A percentile compares a stretch with the other conserved stretches of the same genome.
phyloP scores from a whole-genome alignment of 1,284 basidiomycete species.

The Tremellales sp. region DNA sequence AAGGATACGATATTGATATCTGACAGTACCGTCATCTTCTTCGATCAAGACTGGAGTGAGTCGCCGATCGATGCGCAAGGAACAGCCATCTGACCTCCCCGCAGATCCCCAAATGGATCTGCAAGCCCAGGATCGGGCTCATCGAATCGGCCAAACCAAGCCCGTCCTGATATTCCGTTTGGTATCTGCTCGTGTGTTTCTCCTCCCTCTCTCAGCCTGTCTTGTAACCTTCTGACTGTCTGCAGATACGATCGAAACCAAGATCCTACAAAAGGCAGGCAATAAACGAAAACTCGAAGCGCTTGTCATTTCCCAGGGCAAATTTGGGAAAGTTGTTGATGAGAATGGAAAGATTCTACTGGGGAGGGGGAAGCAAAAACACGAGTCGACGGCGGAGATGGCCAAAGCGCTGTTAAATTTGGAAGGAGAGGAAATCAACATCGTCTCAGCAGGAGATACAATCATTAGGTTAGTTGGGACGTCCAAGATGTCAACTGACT shows the following conservation, averaged over 20 bases:
- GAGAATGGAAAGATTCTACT: slow-evolving; percentile 55
- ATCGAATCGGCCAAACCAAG: slow-evolving; percentile 88
- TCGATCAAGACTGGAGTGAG: slow-evolving; percentile 89
- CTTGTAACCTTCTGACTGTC: neutral
- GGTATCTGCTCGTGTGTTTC: slow-evolving; percentile 58
- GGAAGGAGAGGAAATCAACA: slow-evolving; percentile 82
- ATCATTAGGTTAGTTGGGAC: slow-evolving; percentile 57
- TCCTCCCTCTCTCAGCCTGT: neutral
- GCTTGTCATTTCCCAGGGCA: slow-evolving; percentile 87
- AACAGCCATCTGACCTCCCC: neutral
- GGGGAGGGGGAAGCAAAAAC: slow-evolving; percentile 47
- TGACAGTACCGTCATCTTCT: slow-evolving; percentile 74
- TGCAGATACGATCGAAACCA: slow-evolving; percentile 76
- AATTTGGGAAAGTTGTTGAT: slow-evolving; percentile 61
- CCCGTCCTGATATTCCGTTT: slow-evolving; percentile 86
- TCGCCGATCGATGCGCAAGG: slow-evolving; percentile 10
- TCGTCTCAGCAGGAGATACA: slow-evolving; percentile 71
- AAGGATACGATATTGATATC: slow-evolving; percentile 7
- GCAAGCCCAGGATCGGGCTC: slow-evolving; percentile 92
- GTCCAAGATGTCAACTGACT: neutral
- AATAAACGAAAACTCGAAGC: slow-evolving; percentile 88
- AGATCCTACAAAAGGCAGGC: slow-evolving; percentile 81
- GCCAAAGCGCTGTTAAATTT: slow-evolving; percentile 73
- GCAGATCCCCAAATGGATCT: slow-evolving; percentile 92
- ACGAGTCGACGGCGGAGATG: slow-evolving; percentile 71